Evolutionary conservation across 495 filamentous ascomycete genomes (phyloP), one percentile per base, ranked within the genome.

Genomic region (Aspergillus bridgeri): DNA sequence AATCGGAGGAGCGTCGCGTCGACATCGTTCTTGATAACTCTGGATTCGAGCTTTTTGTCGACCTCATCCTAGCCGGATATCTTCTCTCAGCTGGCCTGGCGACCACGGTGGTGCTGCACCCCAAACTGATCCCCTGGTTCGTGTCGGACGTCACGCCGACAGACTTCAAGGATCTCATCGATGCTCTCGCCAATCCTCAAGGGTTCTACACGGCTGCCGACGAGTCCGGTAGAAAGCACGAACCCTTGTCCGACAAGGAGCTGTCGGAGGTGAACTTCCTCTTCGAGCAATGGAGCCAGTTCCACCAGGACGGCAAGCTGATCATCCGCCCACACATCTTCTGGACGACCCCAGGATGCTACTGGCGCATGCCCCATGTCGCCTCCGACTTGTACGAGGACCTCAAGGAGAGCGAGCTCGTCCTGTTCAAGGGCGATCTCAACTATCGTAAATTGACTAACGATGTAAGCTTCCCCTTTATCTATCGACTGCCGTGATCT

Each of bases 21-120:
- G 93, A 98, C 59, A 94, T 98, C 53, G 85, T 98, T 13, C 83
- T 98, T 3, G 94, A 98, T 65, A 98, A 98, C 64, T 91, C 94
- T 38, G 95, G 94, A 5, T 98, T 98, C 64, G 95, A 98, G 75
- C 81, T 98, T 8, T 98, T 89, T 68, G 94, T 96, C 56, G 94
- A 98, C 65, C 78, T 98, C 11, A 86, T 97, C 46, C 79, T 98
- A 3, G 92, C 89, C 5, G 94, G 91, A 3, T 98, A 94, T 65
- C 79, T 98, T 3, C 78, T 98, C 6, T 84, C 87, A 0, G 73
- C 89, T 4, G 89, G 87, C 0, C 79, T 98, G 18, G 94, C 93
- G 1, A 96, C 92, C 0, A 84, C 81, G 6, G 79, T 98, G 15
- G 85, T 96, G n/a, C 82, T 98, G 7, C 91, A 96, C 67, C 90